A percentile compares a stretch with the other conserved stretches of the same genome.
These are phyloP conservation scores for Macroventuria anomochaeta DNA, from an alignment of 2,329 filamentous ascomycete genomes.

Conservation along the genomic window DNA sequence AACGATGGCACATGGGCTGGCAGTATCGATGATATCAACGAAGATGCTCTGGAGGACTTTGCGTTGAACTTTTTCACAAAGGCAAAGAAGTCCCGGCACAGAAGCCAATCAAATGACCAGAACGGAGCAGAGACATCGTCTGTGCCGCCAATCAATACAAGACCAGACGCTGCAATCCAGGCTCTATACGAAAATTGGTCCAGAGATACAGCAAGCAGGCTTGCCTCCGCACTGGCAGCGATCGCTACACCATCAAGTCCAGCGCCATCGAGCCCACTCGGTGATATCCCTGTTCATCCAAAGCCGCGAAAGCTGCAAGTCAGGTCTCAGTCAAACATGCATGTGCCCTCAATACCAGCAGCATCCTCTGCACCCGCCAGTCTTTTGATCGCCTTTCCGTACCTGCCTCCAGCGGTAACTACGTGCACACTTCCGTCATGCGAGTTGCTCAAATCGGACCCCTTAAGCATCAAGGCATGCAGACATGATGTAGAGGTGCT, in stretches of 20 bases:
- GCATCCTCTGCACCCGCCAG: constrained; percentile 38
- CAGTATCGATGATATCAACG: constrained; percentile 43
- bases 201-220: constrained; percentile 30
- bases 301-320: constrained; percentile 37
- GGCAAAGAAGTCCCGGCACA: constrained; percentile 9
- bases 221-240: constrained; percentile 38
- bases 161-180: constrained; percentile 30
- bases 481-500: constrained; percentile 44
- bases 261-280: background rate
- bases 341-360: constrained; percentile 43
- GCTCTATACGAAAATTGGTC: constrained; percentile 43
- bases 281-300: constrained; percentile 7
- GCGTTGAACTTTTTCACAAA: constrained; percentile 40
- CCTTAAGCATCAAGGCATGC: constrained; percentile 38
- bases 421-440: constrained; percentile 35
- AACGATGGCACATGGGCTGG: constrained; percentile 46
- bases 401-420: constrained; percentile 33
- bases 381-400: constrained; percentile 39
- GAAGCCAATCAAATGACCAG: background rate
- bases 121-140: background rate
- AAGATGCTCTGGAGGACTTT: constrained; percentile 42
- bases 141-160: constrained; percentile 5
- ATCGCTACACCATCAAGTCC: constrained; percentile 15
- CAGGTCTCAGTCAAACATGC: constrained; percentile 39
- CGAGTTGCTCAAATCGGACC: constrained; percentile 30